These are phyloP conservation scores for Peziza echinospora DNA, from an alignment of 495 filamentous ascomycete genomes.

Conservation along the genomic window DNA sequence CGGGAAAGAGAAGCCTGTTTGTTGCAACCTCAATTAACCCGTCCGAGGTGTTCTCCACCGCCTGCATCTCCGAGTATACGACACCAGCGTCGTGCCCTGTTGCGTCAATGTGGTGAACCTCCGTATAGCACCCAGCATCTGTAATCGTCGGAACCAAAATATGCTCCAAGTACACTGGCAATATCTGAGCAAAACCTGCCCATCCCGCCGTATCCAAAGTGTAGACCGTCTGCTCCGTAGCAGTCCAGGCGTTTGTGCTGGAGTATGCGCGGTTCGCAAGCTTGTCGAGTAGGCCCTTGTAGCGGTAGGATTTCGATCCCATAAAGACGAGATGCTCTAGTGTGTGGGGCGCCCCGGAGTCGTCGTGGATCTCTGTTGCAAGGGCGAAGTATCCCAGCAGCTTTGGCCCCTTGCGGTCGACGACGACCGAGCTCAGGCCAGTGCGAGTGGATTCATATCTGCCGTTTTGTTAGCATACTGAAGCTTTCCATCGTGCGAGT, in stretches of 20 bases:
- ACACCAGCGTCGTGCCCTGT: constrained; percentile 88
- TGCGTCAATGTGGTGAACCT: constrained; percentile 90
- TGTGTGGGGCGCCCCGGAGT: constrained; percentile 88
- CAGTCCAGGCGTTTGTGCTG: constrained; percentile 88
- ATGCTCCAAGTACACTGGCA: constrained; percentile 92
- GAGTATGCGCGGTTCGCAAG: constrained; percentile 84
- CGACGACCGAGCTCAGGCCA: constrained; percentile 81
- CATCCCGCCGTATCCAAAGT: constrained; percentile 85
- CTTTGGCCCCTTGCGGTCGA: constrained; percentile 81
- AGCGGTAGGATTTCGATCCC: constrained; percentile 84
- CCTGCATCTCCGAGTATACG: constrained; percentile 99
- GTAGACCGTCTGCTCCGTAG: constrained; percentile 90
- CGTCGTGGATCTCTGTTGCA: constrained; percentile 92
- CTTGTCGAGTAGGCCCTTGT: constrained; percentile 88
- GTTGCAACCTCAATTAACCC: constrained; percentile 72
- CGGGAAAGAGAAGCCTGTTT: constrained; percentile 61
- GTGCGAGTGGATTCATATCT: constrained; percentile 54
- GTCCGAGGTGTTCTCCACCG: constrained; percentile 55
- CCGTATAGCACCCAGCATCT: constrained; percentile 80
- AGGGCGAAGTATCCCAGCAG: constrained; percentile 85
- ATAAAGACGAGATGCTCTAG: constrained; percentile 94
- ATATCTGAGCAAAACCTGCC: constrained; percentile 84
- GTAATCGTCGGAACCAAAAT: constrained; percentile 76
- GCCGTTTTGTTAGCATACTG: too few species aligned
- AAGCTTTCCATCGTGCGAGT: too few species aligned